Conservation (phyloP, 176 grass and related monocot species). For the Ensete ventricosum region DNA sequence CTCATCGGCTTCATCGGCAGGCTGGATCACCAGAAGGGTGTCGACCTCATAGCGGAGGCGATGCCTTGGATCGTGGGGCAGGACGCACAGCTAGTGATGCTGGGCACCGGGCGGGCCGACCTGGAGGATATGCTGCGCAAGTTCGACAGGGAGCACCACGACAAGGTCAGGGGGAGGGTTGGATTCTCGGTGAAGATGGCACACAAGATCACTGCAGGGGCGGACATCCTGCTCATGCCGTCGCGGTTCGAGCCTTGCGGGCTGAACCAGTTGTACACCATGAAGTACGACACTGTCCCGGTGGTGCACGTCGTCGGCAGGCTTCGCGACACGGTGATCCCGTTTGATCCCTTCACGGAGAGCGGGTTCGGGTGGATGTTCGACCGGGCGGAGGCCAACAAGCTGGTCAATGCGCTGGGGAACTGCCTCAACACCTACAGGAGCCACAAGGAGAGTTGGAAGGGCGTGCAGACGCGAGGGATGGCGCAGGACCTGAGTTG, state of each 20-base stretch:
- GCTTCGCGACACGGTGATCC: constrained; percentile 72
- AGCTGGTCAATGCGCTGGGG: constrained; percentile 10
- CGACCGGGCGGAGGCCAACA: constrained; percentile 45
- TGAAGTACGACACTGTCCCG: constrained; percentile 75
- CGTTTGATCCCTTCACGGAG: constrained; percentile 51
- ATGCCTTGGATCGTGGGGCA: constrained; percentile 76
- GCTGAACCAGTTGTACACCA: constrained; percentile 87
- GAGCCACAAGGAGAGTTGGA: constrained; percentile 74
- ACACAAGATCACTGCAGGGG: constrained; percentile 70
- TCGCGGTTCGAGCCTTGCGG: constrained; percentile 93
- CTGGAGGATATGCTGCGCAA: constrained; percentile 65
- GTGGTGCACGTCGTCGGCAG: constrained; percentile 90
- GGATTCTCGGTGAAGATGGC: constrained; percentile 82
- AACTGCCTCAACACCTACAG: not conserved
- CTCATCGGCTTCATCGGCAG: constrained; percentile 77
- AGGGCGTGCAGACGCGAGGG: constrained; percentile 51
- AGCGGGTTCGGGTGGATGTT: constrained; percentile 76
- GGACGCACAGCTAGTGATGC: constrained; percentile 75
- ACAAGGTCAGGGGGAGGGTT: constrained; percentile 62
- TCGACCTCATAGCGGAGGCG: constrained; percentile 73
- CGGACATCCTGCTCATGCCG: constrained; percentile 69
- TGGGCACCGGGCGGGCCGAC: constrained; percentile 66
- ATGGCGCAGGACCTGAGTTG: constrained; percentile 86
- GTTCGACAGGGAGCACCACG: constrained; percentile 39
- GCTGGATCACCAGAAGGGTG: constrained; percentile 75